Conservation (phyloP, 2,329 filamentous ascomycete genomes). For the Fusarium illudens region DNA sequence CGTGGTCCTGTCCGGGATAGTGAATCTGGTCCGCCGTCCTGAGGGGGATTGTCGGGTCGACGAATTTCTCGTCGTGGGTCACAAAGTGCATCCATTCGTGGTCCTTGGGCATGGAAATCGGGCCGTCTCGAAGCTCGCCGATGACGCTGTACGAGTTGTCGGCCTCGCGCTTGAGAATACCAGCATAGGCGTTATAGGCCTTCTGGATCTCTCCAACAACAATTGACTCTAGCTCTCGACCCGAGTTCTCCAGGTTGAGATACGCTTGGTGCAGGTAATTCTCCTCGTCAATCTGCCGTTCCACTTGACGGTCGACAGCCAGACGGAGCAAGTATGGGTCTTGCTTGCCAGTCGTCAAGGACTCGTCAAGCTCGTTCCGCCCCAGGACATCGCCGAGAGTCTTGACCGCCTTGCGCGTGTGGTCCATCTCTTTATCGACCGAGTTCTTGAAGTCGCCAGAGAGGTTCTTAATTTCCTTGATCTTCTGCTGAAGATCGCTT, state of each 20-base stretch:
- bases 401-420: conserved; percentile 79
- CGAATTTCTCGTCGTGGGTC: conserved; percentile 81
- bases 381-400: conserved; percentile 83
- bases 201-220: conserved; percentile 98
- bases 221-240: conserved; percentile 93
- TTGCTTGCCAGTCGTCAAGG: conserved; percentile 79
- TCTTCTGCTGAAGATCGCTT: conserved; percentile 92
- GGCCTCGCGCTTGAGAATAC: conserved; percentile 89
- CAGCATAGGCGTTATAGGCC: conserved; percentile 92
- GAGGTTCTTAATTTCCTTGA: conserved; percentile 96
- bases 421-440: conserved; percentile 93
- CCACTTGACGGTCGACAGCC: conserved; percentile 87
- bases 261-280: conserved; percentile 98
- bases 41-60: conserved; percentile 83
- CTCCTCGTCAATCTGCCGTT: conserved; percentile 93
- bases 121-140: conserved; percentile 83
- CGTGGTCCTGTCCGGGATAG: conserved; percentile 90
- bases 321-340: conserved; percentile 91
- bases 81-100: conserved; percentile 90
- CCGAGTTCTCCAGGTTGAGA: conserved; percentile 91
- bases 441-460: conserved; percentile 97
- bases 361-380: conserved; percentile 79
- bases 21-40: conserved; percentile 83
- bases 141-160: conserved; percentile 81
- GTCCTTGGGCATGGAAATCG: conserved; percentile 93